Evolutionary conservation across 306 rosid genomes (phyloP).

Genomic region (Acacia acuminata): DNA sequence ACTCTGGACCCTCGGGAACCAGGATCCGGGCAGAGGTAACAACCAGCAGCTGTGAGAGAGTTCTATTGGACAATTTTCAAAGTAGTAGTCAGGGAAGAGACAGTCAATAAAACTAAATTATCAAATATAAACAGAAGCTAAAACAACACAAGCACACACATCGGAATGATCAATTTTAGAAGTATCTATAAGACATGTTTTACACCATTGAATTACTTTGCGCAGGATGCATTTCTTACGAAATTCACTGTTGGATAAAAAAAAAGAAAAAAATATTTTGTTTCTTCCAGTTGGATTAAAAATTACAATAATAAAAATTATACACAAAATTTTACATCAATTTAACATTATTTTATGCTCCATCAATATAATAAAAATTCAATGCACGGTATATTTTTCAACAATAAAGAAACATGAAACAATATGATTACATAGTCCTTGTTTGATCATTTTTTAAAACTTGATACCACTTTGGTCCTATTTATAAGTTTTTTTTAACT

Average conservation of each 20-base stretch:
- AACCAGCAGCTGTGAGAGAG: constrained; percentile 85
- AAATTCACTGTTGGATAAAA: background rate
- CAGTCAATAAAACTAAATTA: constrained; percentile 6
- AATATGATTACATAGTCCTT: background rate
- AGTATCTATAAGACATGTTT: background rate
- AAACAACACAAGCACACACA: background rate
- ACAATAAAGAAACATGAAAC: background rate
- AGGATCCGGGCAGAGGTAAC: constrained; percentile 94
- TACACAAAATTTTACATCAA: background rate
- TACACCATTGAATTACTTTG: background rate
- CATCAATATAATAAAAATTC: background rate
- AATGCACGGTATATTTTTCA: background rate
- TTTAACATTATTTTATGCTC: background rate
- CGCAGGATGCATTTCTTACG: background rate
- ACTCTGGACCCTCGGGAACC: constrained; percentile 76
- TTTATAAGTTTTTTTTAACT: too few relatives aligned
- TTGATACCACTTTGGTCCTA: background rate
- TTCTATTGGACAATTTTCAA: constrained; percentile 46
- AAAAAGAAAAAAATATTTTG: too few relatives aligned
- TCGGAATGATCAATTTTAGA: background rate
- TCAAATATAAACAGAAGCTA: constrained; percentile 13
- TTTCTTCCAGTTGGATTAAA: background rate
- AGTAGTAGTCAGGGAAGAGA: background rate
- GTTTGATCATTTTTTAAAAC: background rate
- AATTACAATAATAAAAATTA: background rate